A percentile compares a stretch with the other conserved stretches of the same genome.
These are phyloP conservation scores for Mycena galericulata DNA, from an alignment of 768 basidiomycete species.

Conservation along the genomic window DNA sequence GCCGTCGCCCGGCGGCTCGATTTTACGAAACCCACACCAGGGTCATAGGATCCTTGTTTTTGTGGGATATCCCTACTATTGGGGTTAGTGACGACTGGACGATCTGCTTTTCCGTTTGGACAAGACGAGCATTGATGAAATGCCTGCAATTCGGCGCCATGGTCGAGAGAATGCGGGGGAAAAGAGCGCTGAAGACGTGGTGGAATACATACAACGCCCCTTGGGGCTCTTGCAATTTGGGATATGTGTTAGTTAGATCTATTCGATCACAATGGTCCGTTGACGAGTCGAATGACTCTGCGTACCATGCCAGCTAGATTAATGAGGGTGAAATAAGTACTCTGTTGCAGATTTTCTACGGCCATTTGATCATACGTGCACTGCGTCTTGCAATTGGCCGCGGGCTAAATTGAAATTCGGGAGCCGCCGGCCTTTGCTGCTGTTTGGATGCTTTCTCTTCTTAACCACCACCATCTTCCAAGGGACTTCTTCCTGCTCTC, in stretches of 20 bases:
- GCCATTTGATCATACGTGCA: too few species aligned
- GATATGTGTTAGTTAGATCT: too few species aligned
- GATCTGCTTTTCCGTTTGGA: neutral
- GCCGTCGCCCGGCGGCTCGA: conserved; percentile 80
- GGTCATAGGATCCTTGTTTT: conserved; percentile 37
- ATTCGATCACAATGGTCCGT: too few species aligned
- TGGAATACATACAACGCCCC: too few species aligned
- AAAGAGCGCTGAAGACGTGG: too few species aligned
- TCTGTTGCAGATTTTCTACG: too few species aligned
- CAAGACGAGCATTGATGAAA: too few species aligned
- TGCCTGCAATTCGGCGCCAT: too few species aligned
- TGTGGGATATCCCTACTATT: neutral
- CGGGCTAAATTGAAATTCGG: neutral
- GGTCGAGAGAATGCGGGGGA: too few species aligned
- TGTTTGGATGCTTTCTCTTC: neutral
- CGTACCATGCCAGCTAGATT: neutral
- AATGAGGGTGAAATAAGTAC: too few species aligned
- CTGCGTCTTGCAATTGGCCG: too few species aligned
- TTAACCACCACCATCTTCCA: neutral
- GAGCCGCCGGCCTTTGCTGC: neutral
- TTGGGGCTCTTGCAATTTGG: neutral
- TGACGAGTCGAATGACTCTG: neutral
- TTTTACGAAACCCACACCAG: conserved; percentile 66
- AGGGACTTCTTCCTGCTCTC: neutral
- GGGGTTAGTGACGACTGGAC: conserved; percentile 5